phyloP scores from a whole-genome alignment of 78 protist genomes.

The Dictyostelium citrinum region DNA sequence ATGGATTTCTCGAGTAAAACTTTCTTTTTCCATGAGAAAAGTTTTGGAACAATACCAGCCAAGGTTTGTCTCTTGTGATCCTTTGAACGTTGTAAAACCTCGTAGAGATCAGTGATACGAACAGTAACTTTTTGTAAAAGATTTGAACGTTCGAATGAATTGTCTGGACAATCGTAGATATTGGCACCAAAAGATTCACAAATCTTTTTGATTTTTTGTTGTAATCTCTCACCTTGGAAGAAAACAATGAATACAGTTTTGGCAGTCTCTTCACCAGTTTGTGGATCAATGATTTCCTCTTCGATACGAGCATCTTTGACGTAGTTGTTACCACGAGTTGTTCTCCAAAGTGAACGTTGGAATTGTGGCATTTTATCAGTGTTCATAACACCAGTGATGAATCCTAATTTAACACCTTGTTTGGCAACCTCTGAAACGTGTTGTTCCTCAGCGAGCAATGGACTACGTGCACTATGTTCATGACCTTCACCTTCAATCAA shows the following conservation, averaged over 20 bases:
- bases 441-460: slow-evolving; percentile 25
- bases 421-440: slow-evolving; percentile 24
- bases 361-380: slow-evolving; percentile 61
- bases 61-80: slow-evolving; percentile 76
- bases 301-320: slow-evolving; percentile 81
- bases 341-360: slow-evolving; percentile 92
- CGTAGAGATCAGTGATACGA: slow-evolving; percentile 65
- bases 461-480: slow-evolving; percentile 33
- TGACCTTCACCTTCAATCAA: slow-evolving; percentile 25
- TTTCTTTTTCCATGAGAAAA: slow-evolving; percentile 63
- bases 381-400: slow-evolving; percentile 85
- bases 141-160: slow-evolving; percentile 72
- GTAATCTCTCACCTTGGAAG: slow-evolving; percentile 89
- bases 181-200: slow-evolving; percentile 90
- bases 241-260: slow-evolving; percentile 88
- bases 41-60: slow-evolving; percentile 10
- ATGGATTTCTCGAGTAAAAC: slow-evolving; percentile 89
- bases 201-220: slow-evolving; percentile 85
- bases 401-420: slow-evolving; percentile 75
- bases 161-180: slow-evolving; percentile 89
- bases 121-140: slow-evolving; percentile 54
- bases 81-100: slow-evolving; percentile 71
- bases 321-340: slow-evolving; percentile 92
- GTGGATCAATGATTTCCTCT: slow-evolving; percentile 74
- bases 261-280: slow-evolving; percentile 45